These are phyloP conservation scores for Dothideomycetes sp. DNA, from an alignment of 2,329 filamentous ascomycete genomes.

Conservation along the genomic window DNA sequence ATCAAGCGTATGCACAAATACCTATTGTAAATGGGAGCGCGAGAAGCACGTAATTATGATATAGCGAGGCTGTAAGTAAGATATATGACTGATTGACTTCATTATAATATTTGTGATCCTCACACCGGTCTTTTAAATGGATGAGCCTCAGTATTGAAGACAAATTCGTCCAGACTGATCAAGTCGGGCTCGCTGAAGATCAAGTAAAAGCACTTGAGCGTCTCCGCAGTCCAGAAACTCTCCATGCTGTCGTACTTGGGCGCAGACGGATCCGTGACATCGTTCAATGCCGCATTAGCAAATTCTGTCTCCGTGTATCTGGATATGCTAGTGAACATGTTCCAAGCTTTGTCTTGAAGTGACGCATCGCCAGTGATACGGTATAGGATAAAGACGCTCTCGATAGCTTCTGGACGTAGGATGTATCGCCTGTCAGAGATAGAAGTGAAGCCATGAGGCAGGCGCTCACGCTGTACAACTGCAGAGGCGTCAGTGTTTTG, in stretches of 20 bases:
- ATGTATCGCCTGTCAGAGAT: conserved; percentile 53
- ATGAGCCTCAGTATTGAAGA: conserved; percentile 8
- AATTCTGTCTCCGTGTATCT: conserved; percentile 51
- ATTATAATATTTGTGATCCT: too few relatives aligned
- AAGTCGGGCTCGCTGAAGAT: conserved; percentile 51
- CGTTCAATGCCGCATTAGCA: conserved; percentile 56
- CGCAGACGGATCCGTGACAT: conserved; percentile 42
- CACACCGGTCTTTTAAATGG: neutral
- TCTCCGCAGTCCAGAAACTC: conserved; percentile 56
- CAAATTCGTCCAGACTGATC: conserved; percentile 46
- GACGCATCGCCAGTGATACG: conserved; percentile 57
- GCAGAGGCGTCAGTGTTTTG: conserved; percentile 20
- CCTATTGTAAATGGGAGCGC: too few relatives aligned
- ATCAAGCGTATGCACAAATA: too few relatives aligned
- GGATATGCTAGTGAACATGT: conserved; percentile 59
- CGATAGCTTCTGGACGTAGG: conserved; percentile 66
- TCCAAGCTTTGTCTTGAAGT: conserved; percentile 62
- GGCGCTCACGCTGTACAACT: conserved; percentile 32
- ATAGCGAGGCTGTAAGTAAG: too few relatives aligned
- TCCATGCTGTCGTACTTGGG: conserved; percentile 55
- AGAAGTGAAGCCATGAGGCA: conserved; percentile 48
- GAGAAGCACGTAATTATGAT: too few relatives aligned
- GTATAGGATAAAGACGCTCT: conserved; percentile 70
- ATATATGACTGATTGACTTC: too few relatives aligned
- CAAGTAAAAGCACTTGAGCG: conserved; percentile 58